Evolutionary conservation across 2,329 filamentous ascomycete species (phyloP), one percentile per base, ranked within the genome.

Genomic region (Scorias spongiosa): DNA sequence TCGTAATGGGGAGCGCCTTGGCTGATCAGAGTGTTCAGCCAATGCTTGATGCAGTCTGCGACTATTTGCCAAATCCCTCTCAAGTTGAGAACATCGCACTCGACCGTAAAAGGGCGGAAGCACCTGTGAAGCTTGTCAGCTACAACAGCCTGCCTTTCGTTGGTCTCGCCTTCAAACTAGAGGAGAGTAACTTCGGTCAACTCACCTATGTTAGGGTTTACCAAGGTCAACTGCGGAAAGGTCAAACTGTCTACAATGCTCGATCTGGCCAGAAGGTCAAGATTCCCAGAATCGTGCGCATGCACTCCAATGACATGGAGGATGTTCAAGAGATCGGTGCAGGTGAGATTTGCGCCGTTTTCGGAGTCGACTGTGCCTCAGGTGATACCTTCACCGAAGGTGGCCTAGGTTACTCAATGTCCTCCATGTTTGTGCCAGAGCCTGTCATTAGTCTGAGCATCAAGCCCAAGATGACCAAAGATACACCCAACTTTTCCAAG

Each of bases 231-330:
- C 70, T 98, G 47, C 81, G 72, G 62, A 96, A 94, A 73, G 85
- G 88, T 41, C 75, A 81, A 59, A 86, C 88, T 61, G 79, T 98
- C 44, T 94, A 81, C 75, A 98, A 96, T 66, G 88, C 88, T 8
- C 80, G 88, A 54, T 93, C 78, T 51, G 84, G 89, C 64, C 94
- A 95, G 74, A 95, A 89, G 71, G 82, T 98, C 61, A 88, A 93
- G 66, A 81, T 98, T 46, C 91, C 91, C 15, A 84, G 89, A 59
- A 96, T 98, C 57, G 91, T 98, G 49, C 86, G 91, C 49, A 98
- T 98, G 91, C 91, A 98, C 71, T 94, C 88, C 39, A 94, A 96
- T 61, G 91, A 98, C 60, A 94, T 98, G 89, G 91, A 98, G 64
- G 91, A 98, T 59, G 86, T 95, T 28, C 72, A 68, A 44, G 88